Evolutionary conservation across 1,284 basidiomycete species (phyloP).

Genomic region (Irpex lacteus): DNA sequence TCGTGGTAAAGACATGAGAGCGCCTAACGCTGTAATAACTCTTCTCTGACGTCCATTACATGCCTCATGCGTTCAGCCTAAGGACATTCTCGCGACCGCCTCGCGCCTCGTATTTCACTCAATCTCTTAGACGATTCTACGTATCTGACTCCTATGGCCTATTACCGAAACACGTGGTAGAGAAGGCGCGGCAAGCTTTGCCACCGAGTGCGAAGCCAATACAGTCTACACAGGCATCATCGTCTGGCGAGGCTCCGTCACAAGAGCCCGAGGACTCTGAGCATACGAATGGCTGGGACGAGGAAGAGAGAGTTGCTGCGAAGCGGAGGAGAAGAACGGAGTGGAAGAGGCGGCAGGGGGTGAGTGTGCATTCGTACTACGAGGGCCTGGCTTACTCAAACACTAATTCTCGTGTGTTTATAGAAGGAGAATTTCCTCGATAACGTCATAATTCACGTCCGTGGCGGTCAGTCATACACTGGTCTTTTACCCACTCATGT

Average conservation of each 20-base stretch:
- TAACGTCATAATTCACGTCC: conserved; percentile 72
- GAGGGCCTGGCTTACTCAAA: background rate
- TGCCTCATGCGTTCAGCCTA: conserved; percentile 1
- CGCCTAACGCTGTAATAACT: background rate
- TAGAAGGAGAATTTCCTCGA: conserved; percentile 83
- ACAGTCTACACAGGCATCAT: background rate
- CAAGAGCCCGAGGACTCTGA: background rate
- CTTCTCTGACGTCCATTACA: background rate
- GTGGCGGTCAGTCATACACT: conserved; percentile 59
- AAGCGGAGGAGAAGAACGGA: conserved; percentile 54
- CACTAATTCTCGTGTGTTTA: conserved; percentile 10
- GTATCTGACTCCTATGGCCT: background rate
- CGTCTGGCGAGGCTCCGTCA: background rate
- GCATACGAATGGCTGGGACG: background rate
- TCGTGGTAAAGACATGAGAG: too few species aligned
- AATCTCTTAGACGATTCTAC: background rate
- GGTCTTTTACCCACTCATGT: conserved; percentile 15
- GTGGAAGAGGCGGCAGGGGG: conserved; percentile 73
- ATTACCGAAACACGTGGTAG: background rate
- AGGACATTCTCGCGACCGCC: background rate
- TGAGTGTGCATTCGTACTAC: conserved; percentile 32
- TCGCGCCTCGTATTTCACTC: background rate
- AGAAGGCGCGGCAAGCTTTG: background rate
- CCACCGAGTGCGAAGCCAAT: background rate
- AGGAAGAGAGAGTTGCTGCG: conserved; percentile 5